phyloP scores from a whole-genome alignment of 2,329 filamentous ascomycete genomes.

The Colletotrichum echinochloae region DNA sequence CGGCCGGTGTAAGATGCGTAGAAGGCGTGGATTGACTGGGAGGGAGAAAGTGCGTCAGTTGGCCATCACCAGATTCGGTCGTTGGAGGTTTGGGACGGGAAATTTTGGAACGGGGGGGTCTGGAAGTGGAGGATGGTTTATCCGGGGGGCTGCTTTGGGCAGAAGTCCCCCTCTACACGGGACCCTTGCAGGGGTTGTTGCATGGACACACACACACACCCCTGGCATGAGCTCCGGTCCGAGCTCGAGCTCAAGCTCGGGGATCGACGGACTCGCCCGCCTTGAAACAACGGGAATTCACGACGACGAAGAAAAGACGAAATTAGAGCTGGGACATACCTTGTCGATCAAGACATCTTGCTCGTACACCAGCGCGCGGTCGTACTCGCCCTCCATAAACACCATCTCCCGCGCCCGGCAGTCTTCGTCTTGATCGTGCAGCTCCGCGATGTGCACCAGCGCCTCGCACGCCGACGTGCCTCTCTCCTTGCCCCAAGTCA shows the following conservation, averaged over 20 bases:
- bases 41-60: background rate
- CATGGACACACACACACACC: background rate
- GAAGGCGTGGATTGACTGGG: slow-evolving; percentile 4
- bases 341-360: background rate
- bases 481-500: background rate
- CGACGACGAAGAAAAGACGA: background rate
- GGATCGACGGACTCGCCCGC: background rate
- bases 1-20: slow-evolving; percentile 1
- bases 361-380: background rate
- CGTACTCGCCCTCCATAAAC: slow-evolving; percentile 1
- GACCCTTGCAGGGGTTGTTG: slow-evolving; percentile 4
- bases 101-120: slow-evolving; percentile 16
- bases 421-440: background rate
- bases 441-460: background rate
- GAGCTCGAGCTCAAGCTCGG: background rate
- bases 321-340: background rate
- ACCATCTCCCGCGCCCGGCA: slow-evolving; percentile 8
- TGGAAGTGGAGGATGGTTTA: slow-evolving; percentile 17
- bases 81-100: slow-evolving; percentile 3
- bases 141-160: no score
- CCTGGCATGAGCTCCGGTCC: background rate
- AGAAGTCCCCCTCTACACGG: no score
- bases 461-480: background rate
- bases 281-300: background rate
- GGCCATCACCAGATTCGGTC: background rate